Evolutionary conservation across 164 flowering plant species (phyloP).

Genomic region (Warburgia ugandensis): DNA sequence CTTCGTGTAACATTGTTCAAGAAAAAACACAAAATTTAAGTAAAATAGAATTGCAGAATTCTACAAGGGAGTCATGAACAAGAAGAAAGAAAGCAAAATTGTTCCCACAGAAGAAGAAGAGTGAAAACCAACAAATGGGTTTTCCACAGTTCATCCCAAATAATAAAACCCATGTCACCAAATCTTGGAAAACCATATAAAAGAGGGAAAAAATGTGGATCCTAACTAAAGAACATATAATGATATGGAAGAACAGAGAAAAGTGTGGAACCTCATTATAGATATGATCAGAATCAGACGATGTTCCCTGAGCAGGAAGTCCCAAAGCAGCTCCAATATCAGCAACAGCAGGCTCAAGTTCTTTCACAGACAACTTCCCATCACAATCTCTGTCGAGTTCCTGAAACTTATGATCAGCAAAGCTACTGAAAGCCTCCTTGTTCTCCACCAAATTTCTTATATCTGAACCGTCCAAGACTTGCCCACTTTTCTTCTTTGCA

Average conservation of each 20-base stretch:
- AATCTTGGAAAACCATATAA: no score
- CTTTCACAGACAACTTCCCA: constrained; percentile 68
- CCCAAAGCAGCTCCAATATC: constrained; percentile 85
- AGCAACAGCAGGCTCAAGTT: constrained; percentile 77
- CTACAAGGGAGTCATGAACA: no score
- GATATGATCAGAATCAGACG: constrained; percentile 71
- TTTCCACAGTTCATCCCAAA: no score
- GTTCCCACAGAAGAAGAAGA: no score
- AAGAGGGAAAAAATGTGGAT: no score
- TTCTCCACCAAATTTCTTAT: constrained; percentile 87
- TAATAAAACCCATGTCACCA: no score
- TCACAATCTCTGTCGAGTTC: constrained; percentile 65
- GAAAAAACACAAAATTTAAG: no score
- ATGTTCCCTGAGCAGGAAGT: constrained; percentile 67
- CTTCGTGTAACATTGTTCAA: no score
- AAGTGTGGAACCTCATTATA: constrained; percentile 50
- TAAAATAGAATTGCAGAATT: no score
- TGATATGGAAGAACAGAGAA: not conserved
- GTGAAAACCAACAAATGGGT: no score
- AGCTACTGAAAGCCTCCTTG: constrained; percentile 55
- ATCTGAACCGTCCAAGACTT: constrained; percentile 82
- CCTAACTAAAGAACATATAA: not conserved
- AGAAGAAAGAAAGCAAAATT: no score
- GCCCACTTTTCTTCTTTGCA: constrained; percentile 18
- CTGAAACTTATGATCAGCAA: constrained; percentile 67